Conservation (phyloP, 257 asterid species). For the Solanum acaule region DNA sequence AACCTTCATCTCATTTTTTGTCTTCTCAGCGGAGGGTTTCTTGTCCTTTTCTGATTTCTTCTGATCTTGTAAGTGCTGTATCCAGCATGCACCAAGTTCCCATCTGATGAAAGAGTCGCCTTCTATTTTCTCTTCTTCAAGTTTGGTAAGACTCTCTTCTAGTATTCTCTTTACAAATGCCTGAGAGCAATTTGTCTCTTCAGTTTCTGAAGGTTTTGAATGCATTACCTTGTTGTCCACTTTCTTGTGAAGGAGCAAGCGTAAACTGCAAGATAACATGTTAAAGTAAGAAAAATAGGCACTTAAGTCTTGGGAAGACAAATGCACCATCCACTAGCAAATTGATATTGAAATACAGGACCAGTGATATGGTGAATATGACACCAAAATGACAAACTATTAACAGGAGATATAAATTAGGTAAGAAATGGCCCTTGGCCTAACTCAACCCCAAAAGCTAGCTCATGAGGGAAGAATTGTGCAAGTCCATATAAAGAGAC, state of each 20-base stretch:
- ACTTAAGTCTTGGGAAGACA: neutral
- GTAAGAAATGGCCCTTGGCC: neutral
- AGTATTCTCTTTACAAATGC: slow-evolving; percentile 65
- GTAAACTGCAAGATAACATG: slow-evolving; percentile 53
- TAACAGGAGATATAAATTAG: neutral
- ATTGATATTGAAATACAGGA: neutral
- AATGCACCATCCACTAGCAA: neutral
- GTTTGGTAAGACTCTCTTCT: slow-evolving; percentile 75
- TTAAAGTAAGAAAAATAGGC: slow-evolving; percentile 9
- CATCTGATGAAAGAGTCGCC: slow-evolving; percentile 73
- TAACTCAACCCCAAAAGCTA: neutral
- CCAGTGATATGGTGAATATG: neutral
- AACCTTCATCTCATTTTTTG: slow-evolving; percentile 79
- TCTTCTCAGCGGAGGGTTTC: slow-evolving; percentile 53
- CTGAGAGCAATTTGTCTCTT: slow-evolving; percentile 42
- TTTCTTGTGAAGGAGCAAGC: slow-evolving; percentile 74
- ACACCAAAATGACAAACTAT: neutral
- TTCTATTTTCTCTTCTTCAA: slow-evolving; percentile 56
- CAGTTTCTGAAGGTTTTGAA: slow-evolving; percentile 39
- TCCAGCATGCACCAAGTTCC: slow-evolving; percentile 99
- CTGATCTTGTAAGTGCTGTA: slow-evolving; percentile 95
- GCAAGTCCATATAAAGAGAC: neutral
- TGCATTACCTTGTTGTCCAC: slow-evolving; percentile 30
- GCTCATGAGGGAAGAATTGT: neutral
- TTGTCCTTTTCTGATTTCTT: slow-evolving; percentile 86